phyloP scores from a whole-genome alignment of 1,139 yeast genomes.

The Sugiyamaella grinbergsii region DNA sequence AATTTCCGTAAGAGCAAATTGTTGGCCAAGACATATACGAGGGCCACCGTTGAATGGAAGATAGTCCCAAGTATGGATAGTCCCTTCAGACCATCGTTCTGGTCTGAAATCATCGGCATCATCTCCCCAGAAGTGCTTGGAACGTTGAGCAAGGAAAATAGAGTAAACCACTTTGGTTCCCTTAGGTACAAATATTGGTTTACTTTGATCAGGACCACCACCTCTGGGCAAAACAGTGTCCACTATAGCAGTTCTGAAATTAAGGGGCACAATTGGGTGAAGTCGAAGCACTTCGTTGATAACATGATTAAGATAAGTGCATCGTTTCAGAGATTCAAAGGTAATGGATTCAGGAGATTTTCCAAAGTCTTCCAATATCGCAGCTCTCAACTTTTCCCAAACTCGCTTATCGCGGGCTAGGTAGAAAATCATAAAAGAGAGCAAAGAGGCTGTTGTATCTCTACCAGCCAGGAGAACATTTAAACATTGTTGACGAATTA shows the following conservation, averaged over 20 bases:
- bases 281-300: slow-evolving; percentile 56
- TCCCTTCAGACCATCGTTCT: slow-evolving; percentile 50
- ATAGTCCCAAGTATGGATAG: slow-evolving; percentile 49
- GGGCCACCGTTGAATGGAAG: slow-evolving; percentile 65
- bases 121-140: slow-evolving; percentile 50
- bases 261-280: slow-evolving; percentile 59
- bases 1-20: slow-evolving; percentile 60
- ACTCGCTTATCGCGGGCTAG: slow-evolving; percentile 50
- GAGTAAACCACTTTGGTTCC: slow-evolving; percentile 52
- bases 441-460: slow-evolving; percentile 59
- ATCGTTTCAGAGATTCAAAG: slow-evolving; percentile 54
- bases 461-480: slow-evolving; percentile 58
- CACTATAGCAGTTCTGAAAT: slow-evolving; percentile 51
- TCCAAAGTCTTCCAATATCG: slow-evolving; percentile 42
- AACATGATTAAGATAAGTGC: slow-evolving; percentile 52
- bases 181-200: slow-evolving; percentile 51
- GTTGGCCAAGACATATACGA: slow-evolving; percentile 63
- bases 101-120: slow-evolving; percentile 54
- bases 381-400: slow-evolving; percentile 47
- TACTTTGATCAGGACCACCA: slow-evolving; percentile 50
- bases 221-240: slow-evolving; percentile 56
- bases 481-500: slow-evolving; percentile 55
- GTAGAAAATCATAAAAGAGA: slow-evolving; percentile 53
- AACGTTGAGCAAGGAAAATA: slow-evolving; percentile 52
- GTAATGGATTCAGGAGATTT: slow-evolving; percentile 35